Evolutionary conservation across 176 grass and related monocot genomes (phyloP).

Genomic region (Carex scoparia): DNA sequence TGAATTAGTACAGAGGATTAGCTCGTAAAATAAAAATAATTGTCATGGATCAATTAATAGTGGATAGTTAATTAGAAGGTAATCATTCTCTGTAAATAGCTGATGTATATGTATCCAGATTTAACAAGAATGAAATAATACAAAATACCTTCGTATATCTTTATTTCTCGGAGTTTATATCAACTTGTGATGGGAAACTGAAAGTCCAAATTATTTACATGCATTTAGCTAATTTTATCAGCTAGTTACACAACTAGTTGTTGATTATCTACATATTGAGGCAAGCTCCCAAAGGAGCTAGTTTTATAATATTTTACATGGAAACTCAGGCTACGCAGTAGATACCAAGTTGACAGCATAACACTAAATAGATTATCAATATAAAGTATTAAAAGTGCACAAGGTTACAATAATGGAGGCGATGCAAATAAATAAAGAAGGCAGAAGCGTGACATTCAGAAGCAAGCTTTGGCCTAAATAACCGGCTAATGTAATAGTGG

Average conservation of each 20-base stretch:
- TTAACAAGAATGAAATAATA: too few relatives aligned
- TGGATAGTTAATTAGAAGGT: too few relatives aligned
- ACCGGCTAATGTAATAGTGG: slow-evolving; percentile 76
- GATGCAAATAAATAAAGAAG: slow-evolving; percentile 73
- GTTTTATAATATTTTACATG: neutral
- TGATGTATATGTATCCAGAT: too few relatives aligned
- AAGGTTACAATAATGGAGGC: slow-evolving; percentile 56
- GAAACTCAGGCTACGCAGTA: neutral
- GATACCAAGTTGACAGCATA: neutral
- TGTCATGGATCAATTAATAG: too few relatives aligned
- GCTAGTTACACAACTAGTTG: neutral
- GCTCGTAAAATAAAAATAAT: too few relatives aligned
- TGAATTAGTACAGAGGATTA: too few relatives aligned
- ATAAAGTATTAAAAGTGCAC: slow-evolving; percentile 74
- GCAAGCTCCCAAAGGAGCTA: neutral
- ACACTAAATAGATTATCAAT: slow-evolving; percentile 30
- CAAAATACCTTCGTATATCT: too few relatives aligned
- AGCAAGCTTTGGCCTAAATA: slow-evolving; percentile 59
- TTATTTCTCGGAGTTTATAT: too few relatives aligned
- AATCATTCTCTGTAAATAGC: too few relatives aligned
- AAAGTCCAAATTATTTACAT: too few relatives aligned
- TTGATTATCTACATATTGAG: neutral
- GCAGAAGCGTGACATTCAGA: slow-evolving; percentile 74
- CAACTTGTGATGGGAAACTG: too few relatives aligned
- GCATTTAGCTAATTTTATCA: neutral